Percentiles rank a stretch among this genome's conserved stretches.
phyloP scores from a whole-genome alignment of 257 asterid genomes.

The Dorcoceras hygrometricum region DNA sequence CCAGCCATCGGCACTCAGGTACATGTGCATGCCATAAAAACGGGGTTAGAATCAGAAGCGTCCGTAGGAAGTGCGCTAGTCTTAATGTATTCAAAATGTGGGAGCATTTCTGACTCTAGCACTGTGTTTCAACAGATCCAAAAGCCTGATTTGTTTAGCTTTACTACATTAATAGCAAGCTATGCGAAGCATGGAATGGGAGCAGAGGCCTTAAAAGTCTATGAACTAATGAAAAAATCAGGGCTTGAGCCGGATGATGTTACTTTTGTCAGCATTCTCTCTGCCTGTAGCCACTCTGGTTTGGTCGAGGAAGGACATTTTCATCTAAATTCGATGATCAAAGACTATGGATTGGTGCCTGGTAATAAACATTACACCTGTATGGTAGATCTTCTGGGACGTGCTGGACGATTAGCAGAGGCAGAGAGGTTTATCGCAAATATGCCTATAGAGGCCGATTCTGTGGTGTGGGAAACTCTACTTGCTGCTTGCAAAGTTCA shows the following conservation, averaged over 20 bases:
- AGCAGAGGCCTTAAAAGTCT: constrained; percentile 52
- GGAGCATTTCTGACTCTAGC: constrained; percentile 50
- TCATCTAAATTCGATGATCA: constrained; percentile 62
- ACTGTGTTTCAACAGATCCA: constrained; percentile 45
- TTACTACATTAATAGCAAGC: constrained; percentile 69
- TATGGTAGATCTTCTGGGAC: constrained; percentile 82
- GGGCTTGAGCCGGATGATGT: constrained; percentile 55
- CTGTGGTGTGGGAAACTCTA: constrained; percentile 65
- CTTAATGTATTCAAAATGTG: constrained; percentile 66
- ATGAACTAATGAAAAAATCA: constrained; percentile 59
- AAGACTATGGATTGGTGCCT: constrained; percentile 63
- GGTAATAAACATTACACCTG: constrained; percentile 61
- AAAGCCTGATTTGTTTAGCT: constrained; percentile 53
- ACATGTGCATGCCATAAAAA: constrained; percentile 51
- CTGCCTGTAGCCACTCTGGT: constrained; percentile 82
- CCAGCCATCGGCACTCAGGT: constrained; percentile 42
- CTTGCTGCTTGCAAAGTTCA: constrained; percentile 73
- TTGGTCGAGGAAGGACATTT: constrained; percentile 69
- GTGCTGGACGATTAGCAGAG: constrained; percentile 70
- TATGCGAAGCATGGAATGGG: constrained; percentile 77
- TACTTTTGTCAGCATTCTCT: constrained; percentile 55
- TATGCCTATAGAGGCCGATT: constrained; percentile 58
- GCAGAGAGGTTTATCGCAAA: constrained; percentile 56
- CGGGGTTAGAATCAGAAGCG: constrained; percentile 54
- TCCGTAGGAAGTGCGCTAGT: constrained; percentile 64